phyloP scores from a whole-genome alignment of 306 rosid genomes.

The Pterocarpus macrocarpus region DNA sequence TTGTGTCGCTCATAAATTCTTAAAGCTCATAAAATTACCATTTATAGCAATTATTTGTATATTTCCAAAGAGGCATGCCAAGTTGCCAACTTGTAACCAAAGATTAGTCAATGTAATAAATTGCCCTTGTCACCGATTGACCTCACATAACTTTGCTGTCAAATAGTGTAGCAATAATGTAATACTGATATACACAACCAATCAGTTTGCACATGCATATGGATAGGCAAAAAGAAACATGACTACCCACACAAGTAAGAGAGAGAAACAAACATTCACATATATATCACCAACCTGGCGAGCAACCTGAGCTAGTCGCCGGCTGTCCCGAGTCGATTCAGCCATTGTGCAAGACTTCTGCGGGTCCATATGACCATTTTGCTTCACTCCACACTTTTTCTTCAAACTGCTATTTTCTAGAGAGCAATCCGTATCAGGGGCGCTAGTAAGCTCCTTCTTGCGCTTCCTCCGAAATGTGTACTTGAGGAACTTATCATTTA shows the following conservation, averaged over 20 bases:
- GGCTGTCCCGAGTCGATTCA: slow-evolving; percentile 67
- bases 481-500: slow-evolving; percentile 66
- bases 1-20: too few relatives aligned
- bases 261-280: slow-evolving; percentile 45
- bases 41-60: too few relatives aligned
- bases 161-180: not conserved
- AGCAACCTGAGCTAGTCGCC: slow-evolving; percentile 74
- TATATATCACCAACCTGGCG: slow-evolving; percentile 70
- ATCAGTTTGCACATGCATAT: slow-evolving; percentile 27
- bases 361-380: slow-evolving; percentile 43
- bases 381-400: slow-evolving; percentile 45
- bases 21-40: too few relatives aligned
- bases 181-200: not conserved
- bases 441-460: slow-evolving; percentile 67
- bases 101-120: slow-evolving; percentile 30
- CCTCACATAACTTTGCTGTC: slow-evolving; percentile 9
- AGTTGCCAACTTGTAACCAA: not conserved
- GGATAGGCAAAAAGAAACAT: slow-evolving; percentile 19
- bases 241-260: slow-evolving; percentile 5
- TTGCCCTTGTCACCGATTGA: slow-evolving; percentile 18
- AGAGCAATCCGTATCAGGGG: slow-evolving; percentile 54
- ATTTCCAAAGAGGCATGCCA: too few relatives aligned
- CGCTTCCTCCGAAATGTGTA: slow-evolving; percentile 83
- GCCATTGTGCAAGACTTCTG: slow-evolving; percentile 56
- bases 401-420: slow-evolving; percentile 48